Evolutionary conservation across 2,329 filamentous ascomycete species (phyloP).

Genomic region (Shiraia sp.): DNA sequence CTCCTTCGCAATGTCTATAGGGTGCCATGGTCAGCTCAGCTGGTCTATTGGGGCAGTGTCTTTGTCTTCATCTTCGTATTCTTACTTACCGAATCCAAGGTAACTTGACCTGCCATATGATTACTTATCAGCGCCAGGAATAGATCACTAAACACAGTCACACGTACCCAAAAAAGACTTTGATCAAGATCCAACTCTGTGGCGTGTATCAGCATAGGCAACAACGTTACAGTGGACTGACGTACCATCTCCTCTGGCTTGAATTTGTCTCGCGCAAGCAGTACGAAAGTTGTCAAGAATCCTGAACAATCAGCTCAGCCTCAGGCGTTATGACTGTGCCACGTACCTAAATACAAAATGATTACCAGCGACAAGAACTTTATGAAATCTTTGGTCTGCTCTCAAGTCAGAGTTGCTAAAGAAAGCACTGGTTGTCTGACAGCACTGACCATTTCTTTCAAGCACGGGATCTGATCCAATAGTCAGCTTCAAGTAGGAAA

Average conservation of each 20-base stretch:
- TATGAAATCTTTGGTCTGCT: constrained; percentile 78
- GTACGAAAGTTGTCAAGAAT: constrained; percentile 84
- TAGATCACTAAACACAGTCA: constrained; percentile 10
- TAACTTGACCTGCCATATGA: constrained; percentile 58
- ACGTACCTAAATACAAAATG: constrained; percentile 73
- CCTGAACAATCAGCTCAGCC: constrained; percentile 47
- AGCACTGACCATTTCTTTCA: constrained; percentile 78
- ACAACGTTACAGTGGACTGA: background rate
- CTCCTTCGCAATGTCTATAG: constrained; percentile 52
- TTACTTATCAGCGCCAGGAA: constrained; percentile 1
- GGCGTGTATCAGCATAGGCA: constrained; percentile 11
- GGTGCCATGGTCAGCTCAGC: constrained; percentile 20
- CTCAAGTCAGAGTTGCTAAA: constrained; percentile 5
- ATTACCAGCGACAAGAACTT: constrained; percentile 79
- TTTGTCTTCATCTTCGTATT: too few relatives aligned
- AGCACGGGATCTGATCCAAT: constrained; percentile 69
- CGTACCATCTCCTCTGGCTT: constrained; percentile 64
- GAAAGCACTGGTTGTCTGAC: constrained; percentile 3
- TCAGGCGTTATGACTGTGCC: background rate
- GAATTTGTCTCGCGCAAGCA: constrained; percentile 73
- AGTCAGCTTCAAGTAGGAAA: constrained; percentile 17
- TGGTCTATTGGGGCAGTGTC: constrained; percentile 10
- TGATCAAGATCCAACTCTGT: constrained; percentile 70
- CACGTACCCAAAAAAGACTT: constrained; percentile 74
- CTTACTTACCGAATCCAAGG: constrained; percentile 71